These are phyloP conservation scores for Hypsizygus marmoreus DNA, from an alignment of 768 basidiomycete genomes.

Conservation along the genomic window DNA sequence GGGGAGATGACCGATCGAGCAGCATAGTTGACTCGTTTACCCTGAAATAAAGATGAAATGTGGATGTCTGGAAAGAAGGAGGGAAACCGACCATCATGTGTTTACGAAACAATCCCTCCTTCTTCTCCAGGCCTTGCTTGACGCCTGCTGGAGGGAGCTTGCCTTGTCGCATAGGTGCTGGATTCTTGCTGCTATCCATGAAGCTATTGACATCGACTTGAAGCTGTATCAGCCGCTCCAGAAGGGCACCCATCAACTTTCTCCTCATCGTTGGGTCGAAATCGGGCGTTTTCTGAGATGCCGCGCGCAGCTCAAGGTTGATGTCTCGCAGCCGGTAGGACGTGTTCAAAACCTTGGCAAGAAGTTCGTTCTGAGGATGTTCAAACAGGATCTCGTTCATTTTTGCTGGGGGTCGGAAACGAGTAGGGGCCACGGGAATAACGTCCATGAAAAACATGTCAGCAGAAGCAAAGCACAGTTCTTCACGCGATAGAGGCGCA, in stretches of 20 bases:
- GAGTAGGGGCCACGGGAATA: slow-evolving; percentile 88
- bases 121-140: slow-evolving; percentile 97
- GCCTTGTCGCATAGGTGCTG: slow-evolving; percentile 79
- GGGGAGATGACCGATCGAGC: slow-evolving; percentile 99
- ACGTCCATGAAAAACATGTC: slow-evolving; percentile 99
- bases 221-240: slow-evolving; percentile 85
- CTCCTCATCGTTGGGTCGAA: slow-evolving; percentile 53
- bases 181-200: slow-evolving; percentile 96
- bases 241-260: slow-evolving; percentile 63
- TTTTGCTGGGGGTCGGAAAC: slow-evolving; percentile 91
- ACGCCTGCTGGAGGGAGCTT: slow-evolving; percentile 91
- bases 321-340: slow-evolving; percentile 80
- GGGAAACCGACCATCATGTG: slow-evolving; percentile 89
- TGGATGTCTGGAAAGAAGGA: slow-evolving; percentile 1
- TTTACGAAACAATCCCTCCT: slow-evolving; percentile 96
- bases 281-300: slow-evolving; percentile 57
- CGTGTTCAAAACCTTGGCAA: slow-evolving; percentile 78
- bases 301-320: slow-evolving; percentile 63
- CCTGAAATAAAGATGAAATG: slow-evolving; percentile 53
- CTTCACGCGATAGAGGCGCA: slow-evolving; percentile 57
- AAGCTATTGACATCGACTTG: slow-evolving; percentile 96
- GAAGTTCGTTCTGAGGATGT: slow-evolving; percentile 91
- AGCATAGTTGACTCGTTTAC: slow-evolving; percentile 98
- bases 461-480: slow-evolving; percentile 71
- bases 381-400: slow-evolving; percentile 94